phyloP scores from a whole-genome alignment of 2,329 filamentous ascomycete genomes.

The Gremmenia infestans region DNA sequence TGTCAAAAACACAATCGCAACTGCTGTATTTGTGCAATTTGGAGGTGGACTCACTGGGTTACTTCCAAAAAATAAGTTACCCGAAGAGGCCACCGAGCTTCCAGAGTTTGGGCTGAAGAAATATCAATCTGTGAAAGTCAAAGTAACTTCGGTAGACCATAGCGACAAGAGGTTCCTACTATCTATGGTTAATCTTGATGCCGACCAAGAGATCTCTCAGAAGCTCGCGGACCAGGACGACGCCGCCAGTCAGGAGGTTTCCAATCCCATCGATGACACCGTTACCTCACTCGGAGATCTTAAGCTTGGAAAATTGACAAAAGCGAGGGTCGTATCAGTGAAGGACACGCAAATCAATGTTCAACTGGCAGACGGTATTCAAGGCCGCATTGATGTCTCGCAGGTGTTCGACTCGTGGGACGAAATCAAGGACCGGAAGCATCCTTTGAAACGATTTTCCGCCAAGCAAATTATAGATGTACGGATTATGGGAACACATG shows the following conservation, averaged over 20 bases:
- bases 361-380: constrained; percentile 76
- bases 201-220: constrained; percentile 40
- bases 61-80: constrained; percentile 72
- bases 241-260: constrained; percentile 36
- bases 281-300: constrained; percentile 68
- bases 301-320: constrained; percentile 64
- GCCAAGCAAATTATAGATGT: constrained; percentile 67
- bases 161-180: constrained; percentile 65
- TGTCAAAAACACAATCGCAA: constrained; percentile 76
- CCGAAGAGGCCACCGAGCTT: constrained; percentile 61
- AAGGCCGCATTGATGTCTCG: constrained; percentile 89
- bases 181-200: constrained; percentile 50
- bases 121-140: constrained; percentile 69
- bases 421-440: constrained; percentile 76
- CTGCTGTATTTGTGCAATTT: constrained; percentile 86
- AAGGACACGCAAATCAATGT: constrained; percentile 94
- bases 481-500: constrained; percentile 79
- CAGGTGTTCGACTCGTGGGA: constrained; percentile 87
- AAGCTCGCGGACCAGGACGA: constrained; percentile 26
- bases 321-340: constrained; percentile 74
- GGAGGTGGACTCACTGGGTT: constrained; percentile 71
- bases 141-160: constrained; percentile 66
- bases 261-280: constrained; percentile 60
- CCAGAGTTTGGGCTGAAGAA: constrained; percentile 75
- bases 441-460: constrained; percentile 71